These are phyloP conservation scores for Clarireedia paspali DNA, from an alignment of 2,329 filamentous ascomycete species.

Conservation along the genomic window DNA sequence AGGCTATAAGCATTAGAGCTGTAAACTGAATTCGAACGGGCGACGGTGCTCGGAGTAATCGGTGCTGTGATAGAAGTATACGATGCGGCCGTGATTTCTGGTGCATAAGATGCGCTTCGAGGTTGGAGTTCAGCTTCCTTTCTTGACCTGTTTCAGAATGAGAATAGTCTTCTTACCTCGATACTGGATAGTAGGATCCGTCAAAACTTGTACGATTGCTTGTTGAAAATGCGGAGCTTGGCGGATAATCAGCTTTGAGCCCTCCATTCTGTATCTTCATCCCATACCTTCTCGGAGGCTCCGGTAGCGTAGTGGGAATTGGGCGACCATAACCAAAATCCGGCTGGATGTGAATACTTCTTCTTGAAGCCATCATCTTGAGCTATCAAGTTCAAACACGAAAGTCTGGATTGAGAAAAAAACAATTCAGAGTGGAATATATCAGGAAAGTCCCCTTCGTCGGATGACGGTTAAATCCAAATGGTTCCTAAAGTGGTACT, in stretches of 20 bases:
- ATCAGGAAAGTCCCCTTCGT: not conserved
- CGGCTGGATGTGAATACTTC: slow-evolving; percentile 27
- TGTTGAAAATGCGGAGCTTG: slow-evolving; percentile 24
- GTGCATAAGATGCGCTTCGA: slow-evolving; percentile 25
- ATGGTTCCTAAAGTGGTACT: not conserved
- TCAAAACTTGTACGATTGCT: slow-evolving; percentile 21
- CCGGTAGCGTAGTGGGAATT: slow-evolving; percentile 19
- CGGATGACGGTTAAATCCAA: slow-evolving; percentile 2
- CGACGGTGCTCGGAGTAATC: slow-evolving; percentile 14
- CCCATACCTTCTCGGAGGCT: slow-evolving; percentile 28
- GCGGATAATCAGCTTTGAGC: slow-evolving; percentile 20
- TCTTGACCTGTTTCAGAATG: slow-evolving; percentile 3
- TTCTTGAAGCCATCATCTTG: slow-evolving; percentile 28
- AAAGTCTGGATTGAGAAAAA: slow-evolving; percentile 2
- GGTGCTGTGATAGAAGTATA: slow-evolving; percentile 24
- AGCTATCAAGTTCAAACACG: not conserved
- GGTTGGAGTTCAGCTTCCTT: slow-evolving; percentile 22
- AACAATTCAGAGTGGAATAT: not conserved
- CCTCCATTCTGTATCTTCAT: slow-evolving; percentile 7
- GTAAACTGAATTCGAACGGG: slow-evolving; percentile 25
- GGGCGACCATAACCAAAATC: slow-evolving; percentile 26
- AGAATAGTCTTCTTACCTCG: slow-evolving; percentile 25
- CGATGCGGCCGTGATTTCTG: slow-evolving; percentile 19
- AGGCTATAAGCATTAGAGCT: slow-evolving; percentile 25
- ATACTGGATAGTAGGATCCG: slow-evolving; percentile 24